phyloP scores from a whole-genome alignment of 208 protist species.

The Trypanosoma mega region DNA sequence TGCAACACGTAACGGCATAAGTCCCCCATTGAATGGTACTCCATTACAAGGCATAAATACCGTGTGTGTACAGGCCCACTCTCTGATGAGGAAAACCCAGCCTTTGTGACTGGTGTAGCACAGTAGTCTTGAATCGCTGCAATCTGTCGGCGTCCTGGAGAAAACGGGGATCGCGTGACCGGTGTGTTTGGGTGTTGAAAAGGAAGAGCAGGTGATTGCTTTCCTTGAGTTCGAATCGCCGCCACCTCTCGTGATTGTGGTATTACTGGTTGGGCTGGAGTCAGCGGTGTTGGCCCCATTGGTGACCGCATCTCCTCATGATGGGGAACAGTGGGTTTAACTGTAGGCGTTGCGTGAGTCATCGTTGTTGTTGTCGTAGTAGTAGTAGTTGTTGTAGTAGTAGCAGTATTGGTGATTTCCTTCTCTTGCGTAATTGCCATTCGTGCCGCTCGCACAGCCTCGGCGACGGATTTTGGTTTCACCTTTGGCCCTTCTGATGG shows the following conservation, averaged over 20 bases:
- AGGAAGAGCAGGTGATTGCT: too few species aligned
- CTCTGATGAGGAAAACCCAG: constrained; percentile 15
- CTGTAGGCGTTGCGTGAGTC: too few species aligned
- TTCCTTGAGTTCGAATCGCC: too few species aligned
- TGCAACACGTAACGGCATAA: constrained; percentile 65
- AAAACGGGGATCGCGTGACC: background rate
- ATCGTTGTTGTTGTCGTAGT: constrained; percentile 7
- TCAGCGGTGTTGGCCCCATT: too few species aligned
- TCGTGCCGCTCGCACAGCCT: constrained; percentile 37
- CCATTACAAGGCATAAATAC: constrained; percentile 82
- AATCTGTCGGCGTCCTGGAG: background rate
- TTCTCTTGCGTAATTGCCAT: constrained; percentile 13
- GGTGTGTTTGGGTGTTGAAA: too few species aligned
- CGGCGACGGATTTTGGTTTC: constrained; percentile 29
- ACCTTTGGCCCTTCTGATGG: background rate
- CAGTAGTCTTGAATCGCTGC: constrained; percentile 8
- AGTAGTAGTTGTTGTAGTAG: background rate
- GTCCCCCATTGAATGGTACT: constrained; percentile 81
- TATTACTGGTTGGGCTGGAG: too few species aligned
- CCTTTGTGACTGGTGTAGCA: background rate
- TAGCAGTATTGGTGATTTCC: background rate
- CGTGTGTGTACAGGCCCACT: constrained; percentile 35
- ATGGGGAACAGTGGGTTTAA: too few species aligned
- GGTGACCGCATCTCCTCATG: too few species aligned
- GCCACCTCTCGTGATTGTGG: too few species aligned